Evolutionary conservation across 2,329 filamentous ascomycete genomes (phyloP).

Genomic region (Achaetomium macrosporum): DNA sequence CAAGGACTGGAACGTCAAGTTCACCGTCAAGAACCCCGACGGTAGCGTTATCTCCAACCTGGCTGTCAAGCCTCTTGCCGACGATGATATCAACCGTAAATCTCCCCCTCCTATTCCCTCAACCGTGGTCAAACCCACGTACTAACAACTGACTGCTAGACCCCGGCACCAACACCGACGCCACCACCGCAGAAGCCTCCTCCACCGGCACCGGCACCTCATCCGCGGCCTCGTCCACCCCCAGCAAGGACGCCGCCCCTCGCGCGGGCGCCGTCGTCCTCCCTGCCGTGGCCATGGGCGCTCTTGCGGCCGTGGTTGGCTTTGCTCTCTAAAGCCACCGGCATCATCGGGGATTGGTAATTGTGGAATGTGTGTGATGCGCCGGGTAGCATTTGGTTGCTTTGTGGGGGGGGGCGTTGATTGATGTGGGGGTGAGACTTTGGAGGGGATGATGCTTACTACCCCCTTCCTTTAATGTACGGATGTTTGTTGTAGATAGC

Average conservation of each 20-base stretch:
- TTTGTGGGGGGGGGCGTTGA: no score
- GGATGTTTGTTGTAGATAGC: no score
- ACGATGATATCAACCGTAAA: slow-evolving; percentile 40
- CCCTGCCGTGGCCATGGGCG: slow-evolving; percentile 19
- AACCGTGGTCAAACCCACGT: not conserved
- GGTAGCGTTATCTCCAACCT: slow-evolving; percentile 52
- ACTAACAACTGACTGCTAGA: slow-evolving; percentile 3
- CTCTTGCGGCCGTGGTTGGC: slow-evolving; percentile 20
- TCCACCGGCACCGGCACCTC: slow-evolving; percentile 7
- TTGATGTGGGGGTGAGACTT: no score
- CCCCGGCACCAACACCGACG: slow-evolving; percentile 4
- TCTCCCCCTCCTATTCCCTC: not conserved
- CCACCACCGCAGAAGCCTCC: not conserved
- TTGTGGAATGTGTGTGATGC: not conserved
- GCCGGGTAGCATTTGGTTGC: no score
- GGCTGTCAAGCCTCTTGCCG: slow-evolving; percentile 41
- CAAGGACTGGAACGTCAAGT: slow-evolving; percentile 47
- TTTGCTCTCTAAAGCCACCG: slow-evolving; percentile 14
- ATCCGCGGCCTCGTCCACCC: slow-evolving; percentile 1
- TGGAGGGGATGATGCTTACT: no score
- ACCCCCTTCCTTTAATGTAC: no score
- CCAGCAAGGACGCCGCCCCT: slow-evolving; percentile 19
- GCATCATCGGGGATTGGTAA: not conserved
- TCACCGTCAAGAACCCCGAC: slow-evolving; percentile 57
- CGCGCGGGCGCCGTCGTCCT: slow-evolving; percentile 11